Evolutionary conservation across 306 rosid genomes (phyloP).

Genomic region (Chamaecrista fasciculata): DNA sequence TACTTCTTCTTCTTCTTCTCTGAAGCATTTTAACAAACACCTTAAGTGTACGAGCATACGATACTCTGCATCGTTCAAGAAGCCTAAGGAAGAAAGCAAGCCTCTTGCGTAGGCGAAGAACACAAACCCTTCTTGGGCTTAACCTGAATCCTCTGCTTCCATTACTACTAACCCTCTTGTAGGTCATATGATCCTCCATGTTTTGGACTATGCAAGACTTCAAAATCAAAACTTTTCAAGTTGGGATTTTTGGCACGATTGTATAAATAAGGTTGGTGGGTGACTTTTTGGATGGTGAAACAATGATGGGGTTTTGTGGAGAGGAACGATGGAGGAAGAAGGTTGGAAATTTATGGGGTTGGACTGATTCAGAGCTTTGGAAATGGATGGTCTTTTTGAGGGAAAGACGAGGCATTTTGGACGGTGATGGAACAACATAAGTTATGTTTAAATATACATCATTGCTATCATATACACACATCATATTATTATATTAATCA

Average conservation of each 20-base stretch:
- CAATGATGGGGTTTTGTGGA: constrained; percentile 26
- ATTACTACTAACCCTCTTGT: constrained; percentile 46
- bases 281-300: constrained; percentile 51
- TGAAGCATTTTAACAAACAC: constrained; percentile 34
- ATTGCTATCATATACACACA: no score
- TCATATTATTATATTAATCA: not conserved
- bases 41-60: constrained; percentile 42
- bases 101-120: constrained; percentile 40
- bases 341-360: constrained; percentile 42
- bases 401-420: constrained; percentile 29
- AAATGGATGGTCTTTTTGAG: constrained; percentile 37
- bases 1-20: constrained; percentile 30
- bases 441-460: constrained; percentile 23
- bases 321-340: constrained; percentile 36
- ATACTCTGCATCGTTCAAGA: constrained; percentile 37
- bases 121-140: constrained; percentile 44
- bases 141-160: constrained; percentile 63
- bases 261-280: constrained; percentile 37
- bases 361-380: constrained; percentile 33
- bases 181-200: constrained; percentile 40
- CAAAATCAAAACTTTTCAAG: not conserved
- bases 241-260: constrained; percentile 23
- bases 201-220: constrained; percentile 9
- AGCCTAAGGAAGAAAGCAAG: constrained; percentile 44
- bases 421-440: constrained; percentile 26